phyloP scores from a whole-genome alignment of 345 rosid genomes.

The Rhizophora apiculata region DNA sequence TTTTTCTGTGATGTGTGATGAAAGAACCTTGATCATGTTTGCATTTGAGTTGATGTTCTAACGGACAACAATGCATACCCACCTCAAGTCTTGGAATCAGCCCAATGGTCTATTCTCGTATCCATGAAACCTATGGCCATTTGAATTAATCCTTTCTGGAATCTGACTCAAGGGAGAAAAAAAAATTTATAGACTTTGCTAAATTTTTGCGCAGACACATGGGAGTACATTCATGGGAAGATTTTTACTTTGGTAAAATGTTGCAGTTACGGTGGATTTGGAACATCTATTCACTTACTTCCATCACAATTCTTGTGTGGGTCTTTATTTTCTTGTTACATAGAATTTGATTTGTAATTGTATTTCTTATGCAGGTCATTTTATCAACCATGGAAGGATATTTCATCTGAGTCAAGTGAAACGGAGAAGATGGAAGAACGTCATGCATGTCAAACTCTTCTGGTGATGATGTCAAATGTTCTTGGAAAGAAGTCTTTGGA shows the following conservation, averaged over 20 bases:
- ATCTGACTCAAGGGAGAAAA: no score
- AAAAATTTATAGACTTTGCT: no score
- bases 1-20: neutral
- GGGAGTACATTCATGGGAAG: neutral
- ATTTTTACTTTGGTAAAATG: neutral
- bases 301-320: neutral
- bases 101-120: no score
- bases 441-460: conserved; percentile 61
- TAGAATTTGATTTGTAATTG: neutral
- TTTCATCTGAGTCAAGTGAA: conserved; percentile 35
- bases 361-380: conserved; percentile 56
- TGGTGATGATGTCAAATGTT: conserved; percentile 36
- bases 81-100: no score
- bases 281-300: no score
- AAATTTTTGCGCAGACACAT: no score
- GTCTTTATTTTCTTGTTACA: neutral
- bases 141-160: no score
- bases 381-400: conserved; percentile 62
- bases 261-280: neutral
- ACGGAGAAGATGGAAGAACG: conserved; percentile 51
- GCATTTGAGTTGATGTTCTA: neutral
- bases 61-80: no score
- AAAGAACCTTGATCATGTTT: neutral
- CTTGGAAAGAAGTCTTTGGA: conserved; percentile 39
- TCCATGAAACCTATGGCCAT: no score